Evolutionary conservation across 129 eudicot genomes (phyloP).

Genomic region (Flaveria bidentis): DNA sequence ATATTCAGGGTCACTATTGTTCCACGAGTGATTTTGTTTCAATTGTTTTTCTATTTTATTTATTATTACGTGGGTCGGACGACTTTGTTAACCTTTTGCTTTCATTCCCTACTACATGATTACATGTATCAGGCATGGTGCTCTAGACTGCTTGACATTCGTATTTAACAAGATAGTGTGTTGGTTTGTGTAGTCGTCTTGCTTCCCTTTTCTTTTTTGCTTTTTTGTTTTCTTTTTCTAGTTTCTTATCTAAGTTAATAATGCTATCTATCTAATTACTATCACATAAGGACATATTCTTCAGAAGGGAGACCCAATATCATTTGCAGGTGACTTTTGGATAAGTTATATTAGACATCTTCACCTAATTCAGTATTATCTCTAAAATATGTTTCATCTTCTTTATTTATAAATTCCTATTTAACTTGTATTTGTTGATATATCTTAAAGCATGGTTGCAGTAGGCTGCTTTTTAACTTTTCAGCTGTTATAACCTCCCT

Average conservation of each 20-base stretch:
- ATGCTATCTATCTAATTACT: conserved; percentile 5
- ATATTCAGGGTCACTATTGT: not conserved
- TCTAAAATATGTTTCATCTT: not conserved
- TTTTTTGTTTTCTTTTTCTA: not conserved
- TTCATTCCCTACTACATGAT: not conserved
- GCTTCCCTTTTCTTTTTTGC: not conserved
- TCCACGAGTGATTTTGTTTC: not conserved
- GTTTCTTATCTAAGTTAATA: not conserved
- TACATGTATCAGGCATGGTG: conserved; percentile 2
- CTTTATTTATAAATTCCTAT: not conserved
- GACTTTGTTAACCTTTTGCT: conserved; percentile 11
- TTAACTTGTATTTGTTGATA: not conserved
- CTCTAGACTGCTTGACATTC: not conserved
- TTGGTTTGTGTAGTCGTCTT: conserved; percentile 12
- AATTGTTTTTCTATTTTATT: conserved; percentile 10
- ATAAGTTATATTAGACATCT: conserved; percentile 2
- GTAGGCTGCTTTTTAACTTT: conserved; percentile 8
- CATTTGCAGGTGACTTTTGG: conserved; percentile 16
- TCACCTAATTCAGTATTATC: conserved; percentile 7
- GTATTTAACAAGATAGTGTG: conserved; percentile 4
- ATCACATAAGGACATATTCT: conserved; percentile 6
- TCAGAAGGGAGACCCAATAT: conserved; percentile 12
- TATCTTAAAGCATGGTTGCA: conserved; percentile 6
- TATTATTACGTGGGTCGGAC: not conserved
- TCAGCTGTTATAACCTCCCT: conserved; percentile 23